Conservation (phyloP, 1,284 basidiomycete genomes). For the Marasmius fiardii region DNA sequence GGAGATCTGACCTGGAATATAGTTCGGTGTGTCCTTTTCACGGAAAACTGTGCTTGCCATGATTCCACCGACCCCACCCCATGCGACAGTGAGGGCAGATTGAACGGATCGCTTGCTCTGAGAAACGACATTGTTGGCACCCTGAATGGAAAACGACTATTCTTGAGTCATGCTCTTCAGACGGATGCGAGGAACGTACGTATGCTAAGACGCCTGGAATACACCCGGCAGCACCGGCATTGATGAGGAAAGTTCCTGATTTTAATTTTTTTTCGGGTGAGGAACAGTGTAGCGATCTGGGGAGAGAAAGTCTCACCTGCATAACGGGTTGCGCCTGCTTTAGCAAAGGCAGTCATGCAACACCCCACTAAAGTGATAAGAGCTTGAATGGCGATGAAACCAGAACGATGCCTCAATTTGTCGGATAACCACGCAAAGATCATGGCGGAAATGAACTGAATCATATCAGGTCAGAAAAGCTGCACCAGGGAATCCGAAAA, state of each 20-base stretch:
- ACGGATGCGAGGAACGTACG: constrained; percentile 22
- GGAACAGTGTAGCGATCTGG: no score
- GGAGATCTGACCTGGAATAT: constrained; percentile 9
- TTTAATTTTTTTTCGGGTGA: neutral
- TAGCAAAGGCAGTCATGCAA: constrained; percentile 34
- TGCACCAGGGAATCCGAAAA: constrained; percentile 3
- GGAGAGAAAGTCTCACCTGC: constrained; percentile 28
- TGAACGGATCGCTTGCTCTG: constrained; percentile 31
- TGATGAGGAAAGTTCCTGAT: constrained; percentile 35
- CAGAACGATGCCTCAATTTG: constrained; percentile 33
- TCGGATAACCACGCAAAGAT: constrained; percentile 39
- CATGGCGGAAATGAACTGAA: constrained; percentile 29
- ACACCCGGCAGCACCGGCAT: constrained; percentile 35
- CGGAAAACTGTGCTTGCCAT: constrained; percentile 15
- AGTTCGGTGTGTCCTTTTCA: constrained; percentile 13
- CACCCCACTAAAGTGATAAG: constrained; percentile 34
- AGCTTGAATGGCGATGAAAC: constrained; percentile 34
- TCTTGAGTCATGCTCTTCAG: neutral
- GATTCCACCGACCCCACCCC: constrained; percentile 36
- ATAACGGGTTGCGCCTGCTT: constrained; percentile 32
- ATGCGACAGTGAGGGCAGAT: constrained; percentile 35
- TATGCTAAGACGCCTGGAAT: constrained; percentile 40
- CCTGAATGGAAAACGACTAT: constrained; percentile 21
- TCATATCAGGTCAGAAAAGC: constrained; percentile 9
- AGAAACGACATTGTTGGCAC: constrained; percentile 37